Conservation (phyloP, 805 yeast genomes). For the Starmerella floris region DNA sequence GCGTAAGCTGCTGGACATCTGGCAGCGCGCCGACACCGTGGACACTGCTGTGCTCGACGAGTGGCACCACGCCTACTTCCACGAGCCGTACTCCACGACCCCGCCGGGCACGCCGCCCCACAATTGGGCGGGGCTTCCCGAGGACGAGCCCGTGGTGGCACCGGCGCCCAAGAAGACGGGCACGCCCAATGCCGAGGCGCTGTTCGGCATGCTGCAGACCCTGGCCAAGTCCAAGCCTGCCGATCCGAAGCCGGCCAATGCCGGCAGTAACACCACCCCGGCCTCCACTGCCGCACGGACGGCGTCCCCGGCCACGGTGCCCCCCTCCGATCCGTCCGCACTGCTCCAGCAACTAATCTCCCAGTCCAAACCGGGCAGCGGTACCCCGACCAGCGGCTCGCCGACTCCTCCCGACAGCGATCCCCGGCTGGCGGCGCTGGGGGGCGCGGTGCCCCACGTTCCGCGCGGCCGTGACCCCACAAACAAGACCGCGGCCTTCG, state of each 20-base stretch:
- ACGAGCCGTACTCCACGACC: constrained; percentile 38
- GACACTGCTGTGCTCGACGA: constrained; percentile 39
- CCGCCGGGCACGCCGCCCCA: constrained; percentile 57
- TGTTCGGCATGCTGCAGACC: constrained; percentile 47
- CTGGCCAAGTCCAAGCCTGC: constrained; percentile 37
- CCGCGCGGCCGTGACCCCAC: constrained; percentile 18
- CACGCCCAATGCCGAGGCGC: constrained; percentile 34
- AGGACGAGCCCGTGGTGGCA: constrained; percentile 12
- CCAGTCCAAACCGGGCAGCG: constrained; percentile 4
- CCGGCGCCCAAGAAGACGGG: constrained; percentile 20
- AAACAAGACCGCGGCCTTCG: constrained; percentile 4
- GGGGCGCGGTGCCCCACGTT: constrained; percentile 3
- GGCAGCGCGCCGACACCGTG: constrained; percentile 81
- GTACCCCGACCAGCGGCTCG: neutral
- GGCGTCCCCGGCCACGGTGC: neutral
- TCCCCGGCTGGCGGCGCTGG: constrained; percentile 11
- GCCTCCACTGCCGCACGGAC: neutral
- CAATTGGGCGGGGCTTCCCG: constrained; percentile 23
- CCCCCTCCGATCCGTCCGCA: neutral
- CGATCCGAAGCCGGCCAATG: constrained; percentile 14
- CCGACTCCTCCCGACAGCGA: constrained; percentile 1
- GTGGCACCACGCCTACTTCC: constrained; percentile 47
- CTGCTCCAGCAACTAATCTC: constrained; percentile 17
- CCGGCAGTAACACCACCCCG: constrained; percentile 21
- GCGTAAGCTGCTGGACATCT: constrained; percentile 73